Base-by-base conservation (phyloP, 305 asterid genomes). In the Fraxinus platypoda region DNA sequence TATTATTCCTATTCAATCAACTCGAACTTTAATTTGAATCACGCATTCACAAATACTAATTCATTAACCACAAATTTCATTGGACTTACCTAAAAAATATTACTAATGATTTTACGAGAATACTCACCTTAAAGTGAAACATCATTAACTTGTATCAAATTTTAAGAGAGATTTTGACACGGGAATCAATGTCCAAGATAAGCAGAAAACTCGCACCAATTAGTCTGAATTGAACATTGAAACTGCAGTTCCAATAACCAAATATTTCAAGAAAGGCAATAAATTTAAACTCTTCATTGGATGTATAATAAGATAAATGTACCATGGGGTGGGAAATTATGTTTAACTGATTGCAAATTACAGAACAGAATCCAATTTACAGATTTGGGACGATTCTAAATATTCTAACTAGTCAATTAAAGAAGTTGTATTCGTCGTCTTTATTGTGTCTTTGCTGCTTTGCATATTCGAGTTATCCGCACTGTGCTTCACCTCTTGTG, bases 371-470 rank as follows among this genome's bases (percentile, higher is more conserved):
- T 75, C 13, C 23, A 35, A 92, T 90, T 87, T 90, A 93, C 94
- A 91, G 41, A 70, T 34, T 74, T 80, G 38, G 71, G 83, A 35
- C 23, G 80, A 54, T 6, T 68, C 70, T 71, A 41, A 19, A 59
- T 59, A 15, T 25, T 43, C 57, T 80, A 34, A 80, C 94, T 94
- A 93, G 28, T 92, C 92, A 78, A 96, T 92, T 75, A 96, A 87
- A 82, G 87, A 83, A 41, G 89, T 78, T 12, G 92, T 89, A 84
- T 89, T 93, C 1, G 92, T 93, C 31, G 97, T 90, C 82, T 88
- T 97, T 88, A 94, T 91, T 3, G 87, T 88, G 80, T 81, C 92
- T 88, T 93, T 96, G 46, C 86, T 35, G 80, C 82, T 88, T 76
- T 87, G 93, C 83, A 78, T 23, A 41, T 85, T 86, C 90, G 88